Percentiles rank a stretch among this genome's conserved stretches.
phyloP scores from a whole-genome alignment of 2,329 filamentous ascomycete genomes.

The Fusarium equiseti region DNA sequence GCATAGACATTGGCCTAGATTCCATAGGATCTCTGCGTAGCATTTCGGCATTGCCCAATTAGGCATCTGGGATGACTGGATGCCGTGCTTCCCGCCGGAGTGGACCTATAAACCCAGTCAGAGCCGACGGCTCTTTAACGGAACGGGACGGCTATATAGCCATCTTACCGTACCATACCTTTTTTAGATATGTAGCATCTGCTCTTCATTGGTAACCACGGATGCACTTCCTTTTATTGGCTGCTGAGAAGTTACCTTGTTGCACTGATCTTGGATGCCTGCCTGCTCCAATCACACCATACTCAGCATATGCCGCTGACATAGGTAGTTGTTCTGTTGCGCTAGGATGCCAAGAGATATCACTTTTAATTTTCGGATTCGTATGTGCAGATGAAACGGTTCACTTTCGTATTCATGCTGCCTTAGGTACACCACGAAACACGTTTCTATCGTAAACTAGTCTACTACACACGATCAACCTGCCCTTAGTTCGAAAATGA shows the following conservation, averaged over 20 bases:
- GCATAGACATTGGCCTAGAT: neutral
- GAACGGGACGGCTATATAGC: constrained; percentile 1
- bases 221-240: neutral
- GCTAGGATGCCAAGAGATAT: neutral
- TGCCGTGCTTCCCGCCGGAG: neutral
- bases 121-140: neutral
- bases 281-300: neutral
- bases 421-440: neutral
- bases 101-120: neutral
- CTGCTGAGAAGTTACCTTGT: neutral
- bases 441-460: neutral
- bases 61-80: neutral
- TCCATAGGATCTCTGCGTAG: neutral
- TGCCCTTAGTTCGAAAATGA: neutral
- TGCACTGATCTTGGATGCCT: neutral
- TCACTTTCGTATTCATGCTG: neutral
- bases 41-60: constrained; percentile 1
- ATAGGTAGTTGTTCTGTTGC: neutral
- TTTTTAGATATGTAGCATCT: neutral
- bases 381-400: neutral
- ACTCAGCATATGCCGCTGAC: neutral
- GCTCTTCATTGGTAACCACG: neutral
- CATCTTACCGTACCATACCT: neutral
- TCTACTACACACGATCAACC: neutral
- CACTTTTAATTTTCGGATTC: neutral